Evolutionary conservation across 2,329 filamentous ascomycete species (phyloP).

Genomic region (Aaosphaeria arxii): DNA sequence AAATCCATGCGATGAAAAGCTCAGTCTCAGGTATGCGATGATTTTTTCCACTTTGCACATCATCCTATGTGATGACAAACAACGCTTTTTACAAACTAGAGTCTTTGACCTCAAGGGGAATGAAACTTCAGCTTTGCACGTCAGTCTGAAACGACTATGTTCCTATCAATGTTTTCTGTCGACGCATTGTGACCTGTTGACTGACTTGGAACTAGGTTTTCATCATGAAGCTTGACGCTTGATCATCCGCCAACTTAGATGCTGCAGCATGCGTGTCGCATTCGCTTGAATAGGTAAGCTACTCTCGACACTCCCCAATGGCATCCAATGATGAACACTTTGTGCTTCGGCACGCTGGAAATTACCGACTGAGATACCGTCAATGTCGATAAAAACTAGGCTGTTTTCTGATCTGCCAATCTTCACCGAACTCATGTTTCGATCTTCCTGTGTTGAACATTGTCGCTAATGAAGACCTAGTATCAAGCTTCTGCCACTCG

Average conservation of each 20-base stretch:
- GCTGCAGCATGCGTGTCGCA: too few species aligned
- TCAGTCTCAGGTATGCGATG: neutral
- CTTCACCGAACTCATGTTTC: neutral
- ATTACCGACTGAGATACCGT: conserved; percentile 44
- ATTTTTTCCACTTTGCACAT: neutral
- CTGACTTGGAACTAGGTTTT: neutral
- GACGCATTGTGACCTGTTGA: neutral
- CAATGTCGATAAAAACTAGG: conserved; percentile 39
- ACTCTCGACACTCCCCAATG: neutral
- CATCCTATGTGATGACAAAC: conserved; percentile 37
- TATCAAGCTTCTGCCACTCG: too few species aligned
- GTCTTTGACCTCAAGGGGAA: conserved; percentile 44
- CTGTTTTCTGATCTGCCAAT: conserved; percentile 37
- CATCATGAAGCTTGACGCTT: too few species aligned
- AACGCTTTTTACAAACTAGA: conserved; percentile 45
- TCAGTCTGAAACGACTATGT: conserved; percentile 36
- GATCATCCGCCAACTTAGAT: too few species aligned
- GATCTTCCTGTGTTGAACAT: too few species aligned
- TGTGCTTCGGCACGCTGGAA: conserved; percentile 44
- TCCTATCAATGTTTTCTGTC: neutral
- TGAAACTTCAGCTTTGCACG: conserved; percentile 44
- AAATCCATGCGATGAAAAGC: too few species aligned
- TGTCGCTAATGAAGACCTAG: too few species aligned
- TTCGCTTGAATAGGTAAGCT: conserved; percentile 7
- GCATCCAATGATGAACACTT: conserved; percentile 34